Evolutionary conservation across 2,329 filamentous ascomycete species (phyloP).

Genomic region (Ophioceras dolichostomum): DNA sequence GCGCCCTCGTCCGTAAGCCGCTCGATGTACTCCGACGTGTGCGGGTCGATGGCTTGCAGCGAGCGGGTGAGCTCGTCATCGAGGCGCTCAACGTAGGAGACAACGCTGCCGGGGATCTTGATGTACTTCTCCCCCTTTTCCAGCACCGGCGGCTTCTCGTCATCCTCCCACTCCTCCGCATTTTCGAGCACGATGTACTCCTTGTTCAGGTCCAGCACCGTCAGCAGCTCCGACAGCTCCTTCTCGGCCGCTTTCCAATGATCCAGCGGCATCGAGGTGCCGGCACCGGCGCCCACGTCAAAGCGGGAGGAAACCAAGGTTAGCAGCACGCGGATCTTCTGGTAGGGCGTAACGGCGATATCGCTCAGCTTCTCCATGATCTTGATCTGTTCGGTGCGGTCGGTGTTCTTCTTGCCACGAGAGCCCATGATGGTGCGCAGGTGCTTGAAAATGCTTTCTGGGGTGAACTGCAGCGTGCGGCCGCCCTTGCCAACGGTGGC

Average conservation of each 20-base stretch:
- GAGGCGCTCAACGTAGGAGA: constrained; percentile 87
- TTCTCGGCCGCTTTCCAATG: constrained; percentile 94
- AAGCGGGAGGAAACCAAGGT: constrained; percentile 90
- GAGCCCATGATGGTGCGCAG: constrained; percentile 87
- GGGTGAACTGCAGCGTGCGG: constrained; percentile 80
- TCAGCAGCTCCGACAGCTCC: constrained; percentile 68
- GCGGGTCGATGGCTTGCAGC: constrained; percentile 94
- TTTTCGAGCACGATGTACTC: constrained; percentile 81
- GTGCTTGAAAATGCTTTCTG: constrained; percentile 97
- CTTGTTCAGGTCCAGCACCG: constrained; percentile 65
- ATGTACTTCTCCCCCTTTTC: constrained; percentile 66
- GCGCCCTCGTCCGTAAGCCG: constrained; percentile 80
- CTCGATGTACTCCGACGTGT: constrained; percentile 98
- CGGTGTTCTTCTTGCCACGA: constrained; percentile 97
- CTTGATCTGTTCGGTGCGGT: constrained; percentile 86
- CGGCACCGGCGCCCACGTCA: constrained; percentile 69
- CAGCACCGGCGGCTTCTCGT: constrained; percentile 78
- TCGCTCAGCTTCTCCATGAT: constrained; percentile 94
- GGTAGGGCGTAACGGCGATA: constrained; percentile 83
- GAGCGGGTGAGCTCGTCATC: constrained; percentile 96
- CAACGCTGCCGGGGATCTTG: constrained; percentile 85
- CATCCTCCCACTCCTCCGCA: constrained; percentile 97
- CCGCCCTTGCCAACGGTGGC: constrained; percentile 81
- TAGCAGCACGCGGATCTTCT: constrained; percentile 82
- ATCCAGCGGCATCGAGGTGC: constrained; percentile 80